phyloP scores from a whole-genome alignment of 176 grass and related monocot genomes.

The maize (Zea mays) region Zm-B73-REFERENCE-NAM-5.0 NC_050097.1:22926501-22927000 shows the following conservation, averaged over 20 bases:
- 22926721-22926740: background rate
- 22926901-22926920: too few relatives aligned
- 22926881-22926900: too few relatives aligned
- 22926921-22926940: too few relatives aligned
- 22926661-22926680: constrained; percentile 18
- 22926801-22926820: background rate
- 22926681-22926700: constrained; percentile 7
- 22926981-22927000: too few relatives aligned
- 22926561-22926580: constrained; percentile 5
- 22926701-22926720: constrained; percentile 6
- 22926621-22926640: background rate
- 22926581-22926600: too few relatives aligned
- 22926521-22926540: background rate
- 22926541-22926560: background rate
- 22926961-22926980: too few relatives aligned
- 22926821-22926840: too few relatives aligned
- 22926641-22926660: background rate
- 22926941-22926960: too few relatives aligned
- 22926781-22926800: background rate
- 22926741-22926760: background rate
- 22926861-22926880: too few relatives aligned
- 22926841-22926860: too few relatives aligned
- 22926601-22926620: too few relatives aligned
- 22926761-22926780: background rate
- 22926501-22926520: background rate